Evolutionary conservation across 1,284 basidiomycete genomes (phyloP), one percentile per base, ranked within the genome.

Genomic region (Ustilago crameri): DNA sequence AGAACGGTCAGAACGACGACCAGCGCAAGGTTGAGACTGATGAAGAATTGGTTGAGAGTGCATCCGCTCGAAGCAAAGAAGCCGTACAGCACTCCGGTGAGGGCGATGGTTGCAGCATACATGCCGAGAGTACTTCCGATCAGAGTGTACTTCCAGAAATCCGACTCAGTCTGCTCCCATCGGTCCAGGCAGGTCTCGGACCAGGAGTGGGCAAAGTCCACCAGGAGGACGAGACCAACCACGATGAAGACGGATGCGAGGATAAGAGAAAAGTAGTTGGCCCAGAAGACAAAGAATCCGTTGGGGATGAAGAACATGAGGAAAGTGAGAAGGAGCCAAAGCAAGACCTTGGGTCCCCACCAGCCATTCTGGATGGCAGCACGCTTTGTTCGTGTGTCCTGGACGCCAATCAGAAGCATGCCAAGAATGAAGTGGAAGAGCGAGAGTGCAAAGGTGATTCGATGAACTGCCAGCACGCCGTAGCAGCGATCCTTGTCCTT

Each of bases 181-280:
- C 93, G 93, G 75, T 97, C 91, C 50, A 98, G 88, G 81, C 95
- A 98, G 14, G 90, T 95, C 85, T 98, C 95, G 32, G 93, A 93
- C 94, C 94, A 98, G 2, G 93, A 91, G 82, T 99, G 96, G 0
- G 95, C 96, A 83, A 98, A 98, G 86, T 99, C 95, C 84, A 99
- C 92, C 58, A 99, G 90, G 41, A 99, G 90, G 57, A 99, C 93
- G 37, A 98, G 90, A 43, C 96, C 96, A 51, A 95, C 89, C n/a
- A 87, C 83, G 82, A 99, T 97, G 86, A 99, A 99, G 63, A 94
- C 84, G 3, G 91, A 92, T 1, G 95, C 93, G 41, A 96, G 93
- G 67, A 97, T 89, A 45, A 97, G 88, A 23, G 94, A 76, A 22
- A 95, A 85, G 82, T 95, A 97, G 78, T 95, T 95, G 48, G 94